Evolutionary conservation across 2,329 filamentous ascomycete species (phyloP), one percentile per base, ranked within the genome.

Genomic region (Elsinoe perseae): DNA sequence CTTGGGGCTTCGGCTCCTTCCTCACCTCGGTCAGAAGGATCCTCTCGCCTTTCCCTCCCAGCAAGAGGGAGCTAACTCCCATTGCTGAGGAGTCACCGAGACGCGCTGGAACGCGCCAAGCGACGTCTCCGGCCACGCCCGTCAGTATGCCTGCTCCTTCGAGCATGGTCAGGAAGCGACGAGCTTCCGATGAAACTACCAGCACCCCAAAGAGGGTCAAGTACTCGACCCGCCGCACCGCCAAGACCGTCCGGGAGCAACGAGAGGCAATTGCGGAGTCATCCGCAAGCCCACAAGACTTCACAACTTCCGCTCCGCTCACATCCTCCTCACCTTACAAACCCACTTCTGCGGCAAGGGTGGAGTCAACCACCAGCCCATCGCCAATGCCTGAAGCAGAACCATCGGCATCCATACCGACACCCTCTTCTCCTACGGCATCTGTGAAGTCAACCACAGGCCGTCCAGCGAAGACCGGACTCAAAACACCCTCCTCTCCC

Each of bases 31-130:
- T 46, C 7, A 23, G 53, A 16, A 23, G 53, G n/a, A 44, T 56
- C 23, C 28, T 56, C n/a, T 56, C 53, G 40, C 53, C 53, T 7
- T 56, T 56, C 40, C 53, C 53, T 44, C 53, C 53, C 14, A 56
- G 53, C 27, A 46, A 46, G 27, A 32, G 40, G 27, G 23, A 25
- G 40, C 53, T 44, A 42, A 32, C 28, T 46, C 38, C 53, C 14
- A 56, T 56, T 10, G 9, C 38, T 21, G 53, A 56, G 30, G 53
- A 56, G 28, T 28, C 53, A 21, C 53, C 53, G 16, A 46, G 25
- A 32, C 38, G 34, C 23, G 34, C 43, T n/a, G 16, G 43, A 30
- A 4, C 44, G 9, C 44, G 28, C n/a, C 32, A 18, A 18, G 36
- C 52, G 18, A 18, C 36, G 16, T 5, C 36, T 16, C 6, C 21